phyloP scores from a whole-genome alignment of 352 stramenopile species.

The Pythium oligandrum region DNA sequence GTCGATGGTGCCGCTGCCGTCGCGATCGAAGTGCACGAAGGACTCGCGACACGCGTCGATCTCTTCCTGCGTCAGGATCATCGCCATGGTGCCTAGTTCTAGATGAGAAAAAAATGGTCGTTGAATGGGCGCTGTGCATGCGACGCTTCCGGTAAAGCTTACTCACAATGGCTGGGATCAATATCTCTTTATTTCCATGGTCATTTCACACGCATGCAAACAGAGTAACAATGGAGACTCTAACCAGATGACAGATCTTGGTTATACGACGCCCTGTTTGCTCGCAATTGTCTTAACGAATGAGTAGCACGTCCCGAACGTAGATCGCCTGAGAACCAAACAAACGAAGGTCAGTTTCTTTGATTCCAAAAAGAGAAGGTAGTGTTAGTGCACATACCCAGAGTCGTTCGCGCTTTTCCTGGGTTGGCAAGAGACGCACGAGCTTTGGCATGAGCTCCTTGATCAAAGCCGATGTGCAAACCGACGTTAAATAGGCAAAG shows the following conservation, averaged over 20 bases:
- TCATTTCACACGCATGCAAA: no score
- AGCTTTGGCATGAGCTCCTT: constrained; percentile 80
- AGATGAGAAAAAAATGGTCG: background rate
- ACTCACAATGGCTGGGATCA: no score
- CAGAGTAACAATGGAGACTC: no score
- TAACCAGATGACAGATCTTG: no score
- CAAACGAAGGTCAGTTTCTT: no score
- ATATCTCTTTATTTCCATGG: no score
- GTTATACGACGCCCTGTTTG: no score
- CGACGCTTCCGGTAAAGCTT: no score
- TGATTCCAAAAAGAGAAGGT: constrained; percentile 2
- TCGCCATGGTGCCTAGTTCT: constrained; percentile 25
- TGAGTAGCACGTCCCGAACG: constrained; percentile 43
- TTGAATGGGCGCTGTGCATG: no score
- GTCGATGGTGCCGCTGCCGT: constrained; percentile 94
- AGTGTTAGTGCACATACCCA: constrained; percentile 45
- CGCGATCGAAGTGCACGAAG: constrained; percentile 97
- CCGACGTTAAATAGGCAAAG: constrained; percentile 78
- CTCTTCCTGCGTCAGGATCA: constrained; percentile 94
- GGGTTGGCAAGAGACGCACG: constrained; percentile 75
- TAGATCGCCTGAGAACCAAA: constrained; percentile 32
- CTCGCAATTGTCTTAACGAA: constrained; percentile 12
- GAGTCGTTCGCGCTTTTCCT: constrained; percentile 78
- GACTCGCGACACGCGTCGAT: constrained; percentile 95
- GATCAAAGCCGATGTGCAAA: constrained; percentile 64